These are phyloP conservation scores for Tetratostichococcus sp. DNA, from an alignment of 139 green algal species.

Conservation along the genomic window DNA sequence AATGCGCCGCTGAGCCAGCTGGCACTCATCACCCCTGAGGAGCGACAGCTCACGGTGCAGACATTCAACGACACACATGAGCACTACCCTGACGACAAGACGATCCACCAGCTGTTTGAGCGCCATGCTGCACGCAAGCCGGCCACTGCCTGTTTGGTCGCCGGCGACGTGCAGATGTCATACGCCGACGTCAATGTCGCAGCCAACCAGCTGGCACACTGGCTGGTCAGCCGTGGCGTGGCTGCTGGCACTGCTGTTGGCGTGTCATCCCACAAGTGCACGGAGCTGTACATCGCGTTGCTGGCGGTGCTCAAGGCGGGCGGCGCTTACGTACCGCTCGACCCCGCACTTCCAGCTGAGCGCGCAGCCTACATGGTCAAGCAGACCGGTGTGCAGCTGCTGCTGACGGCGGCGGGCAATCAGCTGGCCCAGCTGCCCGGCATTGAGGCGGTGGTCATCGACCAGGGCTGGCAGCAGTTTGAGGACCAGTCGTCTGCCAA, in stretches of 20 bases:
- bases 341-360: slow-evolving; percentile 43
- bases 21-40: not conserved
- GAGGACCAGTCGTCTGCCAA: no score
- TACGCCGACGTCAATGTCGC: slow-evolving; percentile 19
- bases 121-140: not conserved
- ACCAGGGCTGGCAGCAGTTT: no score
- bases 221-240: slow-evolving; percentile 20
- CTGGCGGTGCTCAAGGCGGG: slow-evolving; percentile 44
- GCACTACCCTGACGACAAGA: slow-evolving; percentile 1
- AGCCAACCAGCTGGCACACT: slow-evolving; percentile 31
- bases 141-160: slow-evolving; percentile 11
- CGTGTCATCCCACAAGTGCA: slow-evolving; percentile 32
- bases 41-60: not conserved
- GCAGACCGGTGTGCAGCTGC: not conserved
- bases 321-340: slow-evolving; percentile 49
- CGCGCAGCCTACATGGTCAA: slow-evolving; percentile 28
- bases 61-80: not conserved
- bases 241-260: slow-evolving; percentile 16
- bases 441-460: no score
- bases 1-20: no score
- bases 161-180: no score
- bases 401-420: not conserved
- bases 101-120: slow-evolving; percentile 22
- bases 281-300: slow-evolving; percentile 35
- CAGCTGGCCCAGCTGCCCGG: no score